A percentile compares a stretch with the other conserved stretches of the same genome.
Evolutionary conservation across 768 basidiomycete species (phyloP).

Genomic region (Russula earlei): DNA sequence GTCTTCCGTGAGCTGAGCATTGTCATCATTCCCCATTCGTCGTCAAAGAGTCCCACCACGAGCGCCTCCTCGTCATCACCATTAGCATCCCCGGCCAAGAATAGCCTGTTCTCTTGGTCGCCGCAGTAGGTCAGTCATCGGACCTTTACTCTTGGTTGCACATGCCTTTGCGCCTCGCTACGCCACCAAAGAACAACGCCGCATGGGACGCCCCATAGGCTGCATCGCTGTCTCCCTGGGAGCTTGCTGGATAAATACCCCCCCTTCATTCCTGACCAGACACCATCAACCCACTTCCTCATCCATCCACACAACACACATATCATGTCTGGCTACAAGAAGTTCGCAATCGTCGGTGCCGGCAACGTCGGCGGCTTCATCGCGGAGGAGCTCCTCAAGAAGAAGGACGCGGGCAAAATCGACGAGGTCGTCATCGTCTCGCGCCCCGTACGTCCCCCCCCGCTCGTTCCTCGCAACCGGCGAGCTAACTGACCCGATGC

Average conservation of each 20-base stretch:
- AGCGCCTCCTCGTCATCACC: no score
- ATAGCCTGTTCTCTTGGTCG: not conserved
- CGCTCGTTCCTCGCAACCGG: not conserved
- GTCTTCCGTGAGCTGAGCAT: not conserved
- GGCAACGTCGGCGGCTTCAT: conserved; percentile 19
- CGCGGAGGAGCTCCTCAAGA: conserved; percentile 18
- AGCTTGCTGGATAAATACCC: not conserved
- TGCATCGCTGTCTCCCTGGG: not conserved
- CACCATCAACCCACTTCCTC: not conserved
- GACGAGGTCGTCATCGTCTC: conserved; percentile 12
- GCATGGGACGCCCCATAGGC: no score
- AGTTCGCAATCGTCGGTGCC: conserved; percentile 14
- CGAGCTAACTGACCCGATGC: not conserved
- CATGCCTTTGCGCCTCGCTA: no score
- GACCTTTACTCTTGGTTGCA: no score
- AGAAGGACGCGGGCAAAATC: conserved; percentile 11
- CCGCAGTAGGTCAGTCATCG: not conserved
- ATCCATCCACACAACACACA: not conserved
- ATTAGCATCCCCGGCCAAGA: no score
- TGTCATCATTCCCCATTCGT: not conserved
- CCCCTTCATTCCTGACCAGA: not conserved
- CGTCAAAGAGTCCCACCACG: no score
- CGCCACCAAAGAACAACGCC: no score
- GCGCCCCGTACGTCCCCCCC: conserved; percentile 9
- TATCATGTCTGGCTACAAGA: conserved; percentile 14